Evolutionary conservation across 192 early-diverging fungal species (phyloP), one percentile per base, ranked within the genome.

Genomic region (Gaertneriomyces semiglobifer): DNA sequence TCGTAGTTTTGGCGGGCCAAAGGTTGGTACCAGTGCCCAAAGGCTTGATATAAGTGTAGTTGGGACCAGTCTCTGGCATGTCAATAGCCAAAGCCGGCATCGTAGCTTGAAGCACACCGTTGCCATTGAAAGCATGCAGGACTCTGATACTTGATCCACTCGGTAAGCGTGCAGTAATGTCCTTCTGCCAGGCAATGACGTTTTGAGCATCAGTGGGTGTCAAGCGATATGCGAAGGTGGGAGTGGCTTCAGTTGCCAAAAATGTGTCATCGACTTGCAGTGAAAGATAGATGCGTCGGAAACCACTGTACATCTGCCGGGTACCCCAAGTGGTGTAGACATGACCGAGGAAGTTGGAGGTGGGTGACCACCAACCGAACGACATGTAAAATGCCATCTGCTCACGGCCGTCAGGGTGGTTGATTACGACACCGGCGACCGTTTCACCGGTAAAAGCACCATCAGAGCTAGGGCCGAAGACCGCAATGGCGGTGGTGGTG

Each of bases 211-310:
- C 77, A 18, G 51, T 12, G 7, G 55, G 33, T 5, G 66, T 66
- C 38, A 56, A 65, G 52, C 77, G 67, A 70, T 59, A 79, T 12
- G 53, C 18, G 48, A 7, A 39, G 12, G 45, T 53, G 50, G 62
- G 18, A 18, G 44, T 42, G 5, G 25, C 39, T 18, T 67, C 42
- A 51, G 60, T 65, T n/a, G 48, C 12, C n/a, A 63, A n/a, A 19
- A 63, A 53, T 18, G 53, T 3, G 16, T 70, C 41, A 53, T 60
- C 47, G 25, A 51, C 65, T 40, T 69, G 42, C 76, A 46, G 69
- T 74, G 79, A 57, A 39, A 81, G 58, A 61, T 81, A 81, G 9
- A 80, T 66, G n/a, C 79, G 70, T 10, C 78, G 75, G 75, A 77
- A 70, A 25, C 77, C 77, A 11, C 54, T 39, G 70, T 81, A 79